Conservation (phyloP, 2,329 filamentous ascomycete genomes). For the Lithohypha guttulata region DNA sequence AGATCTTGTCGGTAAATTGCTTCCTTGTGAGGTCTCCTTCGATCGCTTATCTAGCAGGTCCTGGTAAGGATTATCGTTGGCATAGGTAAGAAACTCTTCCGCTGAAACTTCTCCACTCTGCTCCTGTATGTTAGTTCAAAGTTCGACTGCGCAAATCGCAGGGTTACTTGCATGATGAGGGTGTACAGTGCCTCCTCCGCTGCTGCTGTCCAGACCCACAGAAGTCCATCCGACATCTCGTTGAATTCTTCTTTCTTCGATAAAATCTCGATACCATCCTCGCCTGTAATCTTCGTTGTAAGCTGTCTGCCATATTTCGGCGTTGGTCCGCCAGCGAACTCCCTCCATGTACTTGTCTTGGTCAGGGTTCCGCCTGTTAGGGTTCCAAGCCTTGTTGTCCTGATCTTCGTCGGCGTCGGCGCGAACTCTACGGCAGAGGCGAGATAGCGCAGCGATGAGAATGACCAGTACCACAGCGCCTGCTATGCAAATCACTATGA, state of each 20-base stretch:
- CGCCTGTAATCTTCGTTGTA: constrained; percentile 5
- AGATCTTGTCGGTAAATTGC: neutral
- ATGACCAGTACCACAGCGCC: constrained; percentile 3
- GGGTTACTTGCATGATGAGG: constrained; percentile 3
- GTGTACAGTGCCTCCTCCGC: neutral
- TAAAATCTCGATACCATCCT: neutral
- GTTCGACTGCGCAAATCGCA: neutral
- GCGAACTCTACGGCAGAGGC: constrained; percentile 1
- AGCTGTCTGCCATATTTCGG: constrained; percentile 1
- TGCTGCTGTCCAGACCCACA: neutral
- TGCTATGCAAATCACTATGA: constrained; percentile 5
- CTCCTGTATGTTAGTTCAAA: constrained; percentile 1
- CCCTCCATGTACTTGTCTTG: constrained; percentile 8
- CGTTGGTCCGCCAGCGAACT: constrained; percentile 7
- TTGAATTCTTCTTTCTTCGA: constrained; percentile 2
- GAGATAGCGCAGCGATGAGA: constrained; percentile 1
- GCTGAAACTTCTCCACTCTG: constrained; percentile 3
- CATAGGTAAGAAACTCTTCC: constrained; percentile 1
- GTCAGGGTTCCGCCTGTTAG: constrained; percentile 3
- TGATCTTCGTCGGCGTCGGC: neutral
- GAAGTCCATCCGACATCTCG: constrained; percentile 1
- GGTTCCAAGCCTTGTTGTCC: constrained; percentile 1
- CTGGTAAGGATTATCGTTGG: constrained; percentile 2
- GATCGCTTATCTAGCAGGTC: neutral
- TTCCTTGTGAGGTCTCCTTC: neutral